phyloP scores from a whole-genome alignment of 192 early-diverging fungal species.

The Nowakowskiella sp. region DNA sequence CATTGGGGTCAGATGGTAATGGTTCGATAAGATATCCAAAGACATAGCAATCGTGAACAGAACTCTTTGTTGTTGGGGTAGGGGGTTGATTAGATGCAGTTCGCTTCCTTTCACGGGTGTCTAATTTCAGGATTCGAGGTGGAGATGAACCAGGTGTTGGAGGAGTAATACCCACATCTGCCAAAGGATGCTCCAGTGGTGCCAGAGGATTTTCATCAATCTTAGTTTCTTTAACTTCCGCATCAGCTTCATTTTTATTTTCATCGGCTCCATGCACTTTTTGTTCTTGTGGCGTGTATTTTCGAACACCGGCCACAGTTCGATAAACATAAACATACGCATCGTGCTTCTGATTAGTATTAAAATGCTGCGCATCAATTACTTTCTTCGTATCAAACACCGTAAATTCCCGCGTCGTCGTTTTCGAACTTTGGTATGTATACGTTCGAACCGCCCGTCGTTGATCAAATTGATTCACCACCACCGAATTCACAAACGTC shows the following conservation, averaged over 20 bases:
- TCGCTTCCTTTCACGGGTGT: too few species aligned
- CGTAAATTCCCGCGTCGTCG: constrained; percentile 18
- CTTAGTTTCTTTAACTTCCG: constrained; percentile 1
- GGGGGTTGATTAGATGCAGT: too few species aligned
- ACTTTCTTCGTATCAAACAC: constrained; percentile 30
- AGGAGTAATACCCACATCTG: too few species aligned
- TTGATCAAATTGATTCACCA: constrained; percentile 26
- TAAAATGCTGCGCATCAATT: not conserved
- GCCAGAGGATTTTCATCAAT: constrained; percentile 2
- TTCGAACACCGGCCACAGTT: constrained; percentile 12
- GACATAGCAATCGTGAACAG: too few species aligned
- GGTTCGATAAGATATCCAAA: constrained; percentile 38
- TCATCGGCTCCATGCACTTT: not conserved
- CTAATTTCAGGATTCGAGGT: not conserved
- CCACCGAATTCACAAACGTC: constrained; percentile 14
- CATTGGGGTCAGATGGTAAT: constrained; percentile 8
- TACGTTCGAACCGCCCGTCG: constrained; percentile 17
- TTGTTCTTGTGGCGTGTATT: constrained; percentile 1
- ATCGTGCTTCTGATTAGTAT: not conserved
- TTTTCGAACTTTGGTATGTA: constrained; percentile 21
- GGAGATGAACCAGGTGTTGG: constrained; percentile 4
- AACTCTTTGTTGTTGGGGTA: too few species aligned
- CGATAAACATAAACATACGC: constrained; percentile 20
- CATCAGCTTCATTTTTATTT: constrained; percentile 2
- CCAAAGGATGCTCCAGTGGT: too few species aligned